These are phyloP conservation scores for Cotoneaster glaucophyllus DNA, from an alignment of 306 rosid species.

Conservation along the genomic window DNA sequence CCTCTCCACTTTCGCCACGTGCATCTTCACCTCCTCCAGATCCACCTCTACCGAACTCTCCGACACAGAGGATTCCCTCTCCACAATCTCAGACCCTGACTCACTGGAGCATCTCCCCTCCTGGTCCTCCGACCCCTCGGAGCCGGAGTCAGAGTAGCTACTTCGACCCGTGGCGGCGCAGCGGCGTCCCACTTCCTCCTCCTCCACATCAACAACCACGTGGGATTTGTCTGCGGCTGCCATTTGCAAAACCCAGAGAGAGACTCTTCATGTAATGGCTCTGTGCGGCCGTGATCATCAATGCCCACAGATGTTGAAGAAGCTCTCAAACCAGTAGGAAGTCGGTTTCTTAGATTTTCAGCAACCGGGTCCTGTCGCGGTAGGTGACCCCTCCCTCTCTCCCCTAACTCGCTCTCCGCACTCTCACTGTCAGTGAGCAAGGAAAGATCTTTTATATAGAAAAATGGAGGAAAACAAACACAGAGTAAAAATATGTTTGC, in stretches of 20 bases:
- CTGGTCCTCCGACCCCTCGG: constrained; percentile 13
- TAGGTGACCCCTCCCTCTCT: constrained; percentile 34
- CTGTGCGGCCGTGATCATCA: constrained; percentile 32
- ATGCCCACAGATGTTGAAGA: constrained; percentile 34
- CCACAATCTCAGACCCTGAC: constrained; percentile 48
- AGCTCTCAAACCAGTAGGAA: background rate
- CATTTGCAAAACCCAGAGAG: constrained; percentile 44
- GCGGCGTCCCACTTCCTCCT: constrained; percentile 29
- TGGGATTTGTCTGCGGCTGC: constrained; percentile 35
- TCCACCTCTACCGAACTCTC: constrained; percentile 61
- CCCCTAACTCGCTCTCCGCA: background rate
- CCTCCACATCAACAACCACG: constrained; percentile 31
- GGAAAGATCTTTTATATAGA: constrained; percentile 4
- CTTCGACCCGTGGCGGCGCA: constrained; percentile 16
- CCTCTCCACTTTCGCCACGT: constrained; percentile 60
- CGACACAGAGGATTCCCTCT: constrained; percentile 45
- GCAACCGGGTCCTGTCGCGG: constrained; percentile 15
- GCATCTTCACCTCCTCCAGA: constrained; percentile 56
- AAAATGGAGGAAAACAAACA: background rate
- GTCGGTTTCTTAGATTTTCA: constrained; percentile 19
- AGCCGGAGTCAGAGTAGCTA: background rate
- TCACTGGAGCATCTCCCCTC: constrained; percentile 29
- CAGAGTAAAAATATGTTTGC: background rate
- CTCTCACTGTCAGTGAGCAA: background rate
- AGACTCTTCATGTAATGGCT: constrained; percentile 67